Base-by-base conservation (phyloP, 495 filamentous ascomycete species). In the Talaromyces borbonicus region DNA sequence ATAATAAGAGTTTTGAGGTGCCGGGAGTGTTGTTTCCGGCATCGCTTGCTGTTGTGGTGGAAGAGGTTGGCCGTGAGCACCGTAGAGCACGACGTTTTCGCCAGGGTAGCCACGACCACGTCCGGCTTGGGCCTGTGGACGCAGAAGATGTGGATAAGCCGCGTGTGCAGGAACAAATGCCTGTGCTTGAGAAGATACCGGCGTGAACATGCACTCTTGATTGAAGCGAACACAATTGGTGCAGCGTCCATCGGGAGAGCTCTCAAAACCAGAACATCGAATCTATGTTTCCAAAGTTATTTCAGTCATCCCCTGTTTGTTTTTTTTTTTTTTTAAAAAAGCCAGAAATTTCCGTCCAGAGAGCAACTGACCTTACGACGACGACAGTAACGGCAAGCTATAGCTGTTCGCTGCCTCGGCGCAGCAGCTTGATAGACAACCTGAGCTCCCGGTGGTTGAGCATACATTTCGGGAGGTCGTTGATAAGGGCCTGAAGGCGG, bases 151-250 rank as follows among this genome's bases (percentile, higher is more conserved):
- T 24, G 80, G 79, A 49, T 81, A 84, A 40, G 76, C 79, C 16
- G 82, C 76, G 56, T 88, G 85, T 18, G 84, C 85, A 5, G 85
- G 85, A 23, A 89, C 85, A 57, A 90, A 89, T 7, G 85, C 85
- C 60, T 88, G 85, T 20, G 85, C 77, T 60, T 90, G 85, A 2
- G 84, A 84, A 6, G 83, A 87, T 19, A 90, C 85, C 0, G 85
- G 85, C 3, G 84, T 89, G 67, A 90, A 90, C 65, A 90, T 79
- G 65, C 85, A 90, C 58, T 88, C 83, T 61, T 89, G 85, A 47
- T 83, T 81, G 63, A 90, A 90, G 35, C 85, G 75, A 43, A 80
- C 70, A 56, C 85, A 90, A 58, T 90, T 90, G 56, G 72, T 79
- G 67, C 85, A 90, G 33, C 84, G 76, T 39, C 85, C 85, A 58